Evolutionary conservation across 331 rosid species (phyloP), one percentile per base, ranked within the genome.

Genomic region (Quercus lobata): DNA sequence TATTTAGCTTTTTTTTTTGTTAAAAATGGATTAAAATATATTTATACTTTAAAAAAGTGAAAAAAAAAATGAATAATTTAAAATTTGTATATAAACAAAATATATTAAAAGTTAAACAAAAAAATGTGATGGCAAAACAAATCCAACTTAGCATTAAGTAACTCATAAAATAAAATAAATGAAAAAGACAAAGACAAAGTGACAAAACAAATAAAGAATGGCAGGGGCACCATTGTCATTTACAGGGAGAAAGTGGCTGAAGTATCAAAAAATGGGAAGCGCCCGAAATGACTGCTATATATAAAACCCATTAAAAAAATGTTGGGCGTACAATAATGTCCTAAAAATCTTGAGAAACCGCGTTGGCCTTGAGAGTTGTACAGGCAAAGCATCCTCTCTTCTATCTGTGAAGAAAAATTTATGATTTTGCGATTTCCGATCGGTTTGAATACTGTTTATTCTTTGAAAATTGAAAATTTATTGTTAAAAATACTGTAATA

Each of bases 261-360:
- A 79, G 53, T 76, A 82, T 83, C 46, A 76, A 71, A 41, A 32
- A 37, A 41, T 11, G 52, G 54, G 71, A 41, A 76, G 84, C 78
- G 65, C 11, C 66, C 71, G 61, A 18, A 46, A 14, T 17, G n/a
- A 18, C 0, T 22, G 57, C 12, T 69, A 22, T 15, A 55, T 10
- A 53, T 71, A 80, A 30, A 79, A 74, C 79, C 66, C 15, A 21
- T 75, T 74, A 5, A 75, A 1, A 55, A 44, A 60, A 63, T 19
- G 74, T 68, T 76, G 79, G 76, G 83, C 63, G 70, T 74, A 75
- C 61, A 46, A 79, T 69, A 46, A 79, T 69, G 79, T 69, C 84
- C 80, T 76, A 54, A 79, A 58, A 81, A 81, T 83, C 82, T 73
- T 73, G 87, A 86, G 88, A 85, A 84, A 85, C 81, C 83, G 88